These are phyloP conservation scores for Calocybe cyanea DNA, from an alignment of 768 basidiomycete species.

Conservation along the genomic window DNA sequence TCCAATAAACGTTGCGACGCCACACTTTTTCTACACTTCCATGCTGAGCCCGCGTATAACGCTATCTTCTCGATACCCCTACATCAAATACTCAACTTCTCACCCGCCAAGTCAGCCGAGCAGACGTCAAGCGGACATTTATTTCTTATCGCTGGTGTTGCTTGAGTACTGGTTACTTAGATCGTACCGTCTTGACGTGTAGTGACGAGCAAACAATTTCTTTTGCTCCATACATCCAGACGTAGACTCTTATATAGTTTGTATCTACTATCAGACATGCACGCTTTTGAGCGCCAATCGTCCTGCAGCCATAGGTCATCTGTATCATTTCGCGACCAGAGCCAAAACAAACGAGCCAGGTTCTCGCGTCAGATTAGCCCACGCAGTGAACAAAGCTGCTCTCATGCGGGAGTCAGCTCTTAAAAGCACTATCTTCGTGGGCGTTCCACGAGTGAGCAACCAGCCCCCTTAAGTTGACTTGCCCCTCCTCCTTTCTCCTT, in stretches of 20 bases:
- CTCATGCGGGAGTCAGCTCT: slow-evolving; percentile 86
- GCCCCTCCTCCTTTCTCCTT: not conserved
- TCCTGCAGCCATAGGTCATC: slow-evolving; percentile 71
- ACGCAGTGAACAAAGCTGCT: slow-evolving; percentile 70
- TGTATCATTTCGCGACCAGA: slow-evolving; percentile 76
- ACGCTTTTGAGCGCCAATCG: slow-evolving; percentile 80
- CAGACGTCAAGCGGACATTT: slow-evolving; percentile 16
- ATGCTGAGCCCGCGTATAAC: not conserved
- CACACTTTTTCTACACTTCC: slow-evolving; percentile 2
- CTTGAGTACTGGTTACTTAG: slow-evolving; percentile 19
- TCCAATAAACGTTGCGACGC: slow-evolving; percentile 25
- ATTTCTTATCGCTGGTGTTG: slow-evolving; percentile 11
- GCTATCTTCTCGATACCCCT: slow-evolving; percentile 16
- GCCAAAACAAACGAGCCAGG: slow-evolving; percentile 32
- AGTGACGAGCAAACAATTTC: slow-evolving; percentile 13
- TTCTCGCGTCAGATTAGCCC: slow-evolving; percentile 42
- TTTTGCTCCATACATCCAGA: too few relatives aligned
- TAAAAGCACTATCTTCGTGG: slow-evolving; percentile 87
- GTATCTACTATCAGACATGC: slow-evolving; percentile 57
- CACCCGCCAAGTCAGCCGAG: slow-evolving; percentile 16
- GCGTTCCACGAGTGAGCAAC: slow-evolving; percentile 71
- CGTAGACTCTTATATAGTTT: not conserved
- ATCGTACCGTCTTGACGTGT: slow-evolving; percentile 8
- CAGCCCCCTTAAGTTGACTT: slow-evolving; percentile 7
- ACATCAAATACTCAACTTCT: slow-evolving; percentile 12